Evolutionary conservation across 305 asterid species (phyloP), one percentile per base, ranked within the genome.

Genomic region (Fraxinus greggii): DNA sequence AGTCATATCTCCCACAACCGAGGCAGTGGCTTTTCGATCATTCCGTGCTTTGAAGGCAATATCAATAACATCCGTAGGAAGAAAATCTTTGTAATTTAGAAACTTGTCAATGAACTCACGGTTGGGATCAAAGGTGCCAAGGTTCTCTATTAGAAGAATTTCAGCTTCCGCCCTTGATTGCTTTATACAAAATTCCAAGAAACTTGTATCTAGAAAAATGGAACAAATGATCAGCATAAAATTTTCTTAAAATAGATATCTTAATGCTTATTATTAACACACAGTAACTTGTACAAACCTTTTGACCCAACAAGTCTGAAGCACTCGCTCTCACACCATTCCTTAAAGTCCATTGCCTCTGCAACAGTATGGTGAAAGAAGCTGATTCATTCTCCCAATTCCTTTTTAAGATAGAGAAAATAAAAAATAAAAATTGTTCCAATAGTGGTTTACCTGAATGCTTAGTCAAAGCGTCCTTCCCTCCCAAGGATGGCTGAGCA

Each of bases 271-370:
- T 21, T 8, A 17, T 19, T 56, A 17, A 19, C 13, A 75, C 23
- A 48, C 78, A 2, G 42, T 19, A 73, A 72, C 12, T 19, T 45
- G 13, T 19, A 28, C 70, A 61, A 23, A 93, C 98, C 98, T 93
- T 87, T 90, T 72, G 94, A 85, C 54, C 97, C 94, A 67, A 90
- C 73, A 79, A 95, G 98, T 83, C 97, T 91, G 79, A 78, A 51
- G 84, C 97, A 95, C 89, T 95, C 99, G 72, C 89, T 91, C 88
- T 95, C 98, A 35, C 99, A 95, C 99, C 99, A 95, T 76, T 91
- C 93, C 87, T 90, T 88, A 85, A 95, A 95, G 82, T 93, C 98
- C 86, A 82, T 63, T 61, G 99, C 99, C 88, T 95, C 99, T 95
- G 98, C 84, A 85, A 80, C 48, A 78, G 72, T 76, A 79, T 51